phyloP scores from a whole-genome alignment of 352 stramenopile species.

The Stramenopiles sp. region DNA sequence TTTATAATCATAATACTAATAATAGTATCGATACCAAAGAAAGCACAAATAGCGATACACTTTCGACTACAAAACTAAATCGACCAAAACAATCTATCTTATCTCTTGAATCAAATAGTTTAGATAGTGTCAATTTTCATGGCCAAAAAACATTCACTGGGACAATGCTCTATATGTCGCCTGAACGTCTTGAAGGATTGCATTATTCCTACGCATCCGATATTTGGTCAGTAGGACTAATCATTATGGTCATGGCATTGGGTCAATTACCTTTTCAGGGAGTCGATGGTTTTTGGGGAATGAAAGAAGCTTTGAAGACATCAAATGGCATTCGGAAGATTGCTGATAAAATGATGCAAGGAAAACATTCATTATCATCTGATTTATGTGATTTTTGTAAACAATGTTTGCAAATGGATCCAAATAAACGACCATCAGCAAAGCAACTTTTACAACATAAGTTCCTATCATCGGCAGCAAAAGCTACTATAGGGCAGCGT shows the following conservation, averaged over 20 bases:
- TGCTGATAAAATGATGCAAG: no score
- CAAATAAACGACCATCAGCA: conserved; percentile 1
- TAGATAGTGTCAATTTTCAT: no score
- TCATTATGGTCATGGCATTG: neutral
- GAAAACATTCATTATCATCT: conserved; percentile 4
- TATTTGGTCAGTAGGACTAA: conserved; percentile 1
- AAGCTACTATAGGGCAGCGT: no score
- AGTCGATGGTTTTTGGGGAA: conserved; percentile 2
- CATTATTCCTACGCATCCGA: neutral
- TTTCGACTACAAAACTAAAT: no score
- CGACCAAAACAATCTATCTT: no score
- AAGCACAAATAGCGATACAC: conserved; percentile 16
- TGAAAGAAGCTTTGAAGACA: conserved; percentile 3
- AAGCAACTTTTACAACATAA: neutral
- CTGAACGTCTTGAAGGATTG: conserved; percentile 5
- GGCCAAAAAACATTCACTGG: no score
- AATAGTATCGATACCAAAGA: conserved; percentile 13
- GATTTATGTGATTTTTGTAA: conserved; percentile 2
- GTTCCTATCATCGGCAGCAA: no score
- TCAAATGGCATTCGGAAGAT: no score
- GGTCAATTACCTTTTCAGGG: no score
- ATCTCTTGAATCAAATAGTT: no score
- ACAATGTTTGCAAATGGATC: neutral
- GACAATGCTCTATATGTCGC: neutral
- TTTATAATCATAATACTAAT: no score